Evolutionary conservation across 23 red algal genomes (phyloP), one percentile per base, ranked within the genome.

Genomic region (Agarophyton chilense): DNA sequence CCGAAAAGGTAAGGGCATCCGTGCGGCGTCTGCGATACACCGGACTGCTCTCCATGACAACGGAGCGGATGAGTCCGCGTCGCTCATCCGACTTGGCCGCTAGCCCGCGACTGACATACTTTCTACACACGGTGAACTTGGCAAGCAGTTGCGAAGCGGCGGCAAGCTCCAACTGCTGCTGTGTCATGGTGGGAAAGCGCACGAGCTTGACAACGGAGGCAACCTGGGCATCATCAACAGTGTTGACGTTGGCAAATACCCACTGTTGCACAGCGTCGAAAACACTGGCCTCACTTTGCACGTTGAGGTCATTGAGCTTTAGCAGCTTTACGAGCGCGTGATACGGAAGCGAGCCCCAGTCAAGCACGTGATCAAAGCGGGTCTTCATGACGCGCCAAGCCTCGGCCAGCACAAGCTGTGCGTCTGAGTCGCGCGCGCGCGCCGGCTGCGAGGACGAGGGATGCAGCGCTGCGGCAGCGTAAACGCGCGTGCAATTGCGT

Each of bases 131-230:
- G 12, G 84, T 26, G 58, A 77, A 89, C 52, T 40, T 25, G 21
- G 13, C 16, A 14, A 89, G 51, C 9, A 89, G 66, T 1, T 43
- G 26, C 10, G 32, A 62, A 13, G 60, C 36, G 0, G 84, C 84
- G 11, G 39, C 36, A 28, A 32, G 14, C 35, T 76, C 84, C 45
- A 78, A n/a, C 68, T 76, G 68, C n/a, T 39, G 25, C 84, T 61
- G 46, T 8, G 84, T 43, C 84, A 89, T 89, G n/a, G 84, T 89
- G 17, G 84, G 84, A 65, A 89, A 89, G 14, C 84, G 65, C n/a
- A 89, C 54, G 10, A 89, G 47, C 60, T 89, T 89, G 70, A 89
- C 46, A 10, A 89, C 26, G 28, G 50, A 26, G 0, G 49, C 84
- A 40, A 89, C 84, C 12, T 24, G 36, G 9, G 31, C 42, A n/a